Evolutionary conservation across 257 asterid genomes (phyloP), one percentile per base, ranked within the genome.

Genomic region (Gardenia jasminoides): DNA sequence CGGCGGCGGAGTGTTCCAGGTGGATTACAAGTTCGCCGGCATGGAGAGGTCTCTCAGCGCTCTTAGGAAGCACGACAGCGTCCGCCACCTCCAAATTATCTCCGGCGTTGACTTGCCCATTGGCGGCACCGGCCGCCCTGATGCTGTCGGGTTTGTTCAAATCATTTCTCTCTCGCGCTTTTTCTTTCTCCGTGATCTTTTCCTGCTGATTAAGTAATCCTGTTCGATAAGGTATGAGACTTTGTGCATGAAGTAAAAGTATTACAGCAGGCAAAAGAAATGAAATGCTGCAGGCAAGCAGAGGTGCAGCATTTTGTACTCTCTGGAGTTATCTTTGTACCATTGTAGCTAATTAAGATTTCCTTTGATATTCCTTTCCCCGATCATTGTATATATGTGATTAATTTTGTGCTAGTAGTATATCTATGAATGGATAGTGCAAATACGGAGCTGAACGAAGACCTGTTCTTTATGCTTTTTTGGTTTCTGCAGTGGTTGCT

Each of bases 111-210:
- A 95, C 94, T 89, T 95, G 61, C 99, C 98, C 6, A 92, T 95
- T 65, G 99, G 99, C 4, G 98, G 98, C 75, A 93, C 93, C 66
- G 99, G 98, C 31, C 99, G 99, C 43, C 98, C 99, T 31, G 99
- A 95, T 78, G 83, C 97, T 71, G 92, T 94, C 77, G 99, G 98
- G 98, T 94, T 62, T 44, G 89, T 65, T 46, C 19, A 0, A 24
- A 59, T 28, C 33, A 54, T 70, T 52, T 2, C 56, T 28, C 76
- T 61, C 8, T 70, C 50, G 54, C n/a, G n/a, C 1, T 47, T 48
- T 4, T 56, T 3, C 11, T 24, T 74, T 28, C 52, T 58, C 70
- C 70, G 0, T 20, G 30, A 3, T 41, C 74, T 54, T 54, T 56
- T 74, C 20, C 68, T 44, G 44, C 69, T 59, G 26, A 44, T 70